Base-by-base conservation (phyloP, 805 yeast genomes). In the Pichia gijzeniarum region DNA sequence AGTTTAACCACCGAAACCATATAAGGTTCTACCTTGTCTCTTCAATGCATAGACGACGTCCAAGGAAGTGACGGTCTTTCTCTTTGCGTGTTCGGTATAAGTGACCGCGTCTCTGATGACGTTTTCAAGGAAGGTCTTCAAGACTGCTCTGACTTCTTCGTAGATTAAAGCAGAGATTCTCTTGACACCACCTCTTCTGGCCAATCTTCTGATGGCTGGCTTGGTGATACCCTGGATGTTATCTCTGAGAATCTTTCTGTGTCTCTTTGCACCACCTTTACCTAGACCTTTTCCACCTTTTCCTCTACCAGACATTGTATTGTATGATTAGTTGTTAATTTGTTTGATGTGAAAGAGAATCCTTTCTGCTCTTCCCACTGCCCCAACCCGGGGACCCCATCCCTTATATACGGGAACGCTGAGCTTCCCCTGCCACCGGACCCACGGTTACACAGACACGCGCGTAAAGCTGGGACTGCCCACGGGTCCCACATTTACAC, bases 161-260 rank as follows among this genome's bases (percentile, higher is more conserved):
- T 91, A 91, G 71, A 91, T 91, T 69, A 90, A 78, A 71, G 96
- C 98, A 54, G 98, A 91, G 66, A 91, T 91, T 86, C 99, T 96
- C 85, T 91, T 91, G 69, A 91, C 99, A 90, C 99, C 99, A 78
- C 99, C 99, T 87, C 99, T 89, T 84, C 99, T 91, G 44, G 99
- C 99, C 65, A 91, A 85, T 87, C 99, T 91, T 80, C 99, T 89
- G 69, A 91, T 91, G 68, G 99, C 99, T 69, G 99, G 99, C 82
- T 91, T 91, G 54, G 99, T 91, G 70, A 91, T 91, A 80, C 99
- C 99, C 77, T 90, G 97, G 61, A 93, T 91, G 91, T 91, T 93
- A 74, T 93, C 99, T 81, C 98, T 90, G 59, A 90, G 80, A 74
- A 91, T 87, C 87, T 90, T 90, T 83, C 98, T 88, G 89, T 91